A percentile compares a stretch with the other conserved stretches of the same genome.
Conservation (phyloP, 306 rosid genomes). For the Sindora glabra region DNA sequence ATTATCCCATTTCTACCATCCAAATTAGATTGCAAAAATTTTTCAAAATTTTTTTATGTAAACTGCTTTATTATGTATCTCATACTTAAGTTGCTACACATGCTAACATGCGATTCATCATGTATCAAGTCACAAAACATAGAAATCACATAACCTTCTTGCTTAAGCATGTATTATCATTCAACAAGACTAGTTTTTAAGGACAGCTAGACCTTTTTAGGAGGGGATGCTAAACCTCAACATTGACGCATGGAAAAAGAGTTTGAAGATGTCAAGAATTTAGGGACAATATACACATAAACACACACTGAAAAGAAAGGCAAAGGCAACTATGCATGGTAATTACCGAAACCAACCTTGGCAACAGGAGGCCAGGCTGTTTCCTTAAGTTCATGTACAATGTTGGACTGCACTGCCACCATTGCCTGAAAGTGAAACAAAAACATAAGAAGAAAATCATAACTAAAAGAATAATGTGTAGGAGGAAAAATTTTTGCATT, state of each 20-base stretch:
- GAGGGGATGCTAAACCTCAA: no score
- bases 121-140: background rate
- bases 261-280: background rate
- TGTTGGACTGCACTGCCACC: slow-evolving; percentile 48
- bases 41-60: no score
- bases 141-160: background rate
- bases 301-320: background rate
- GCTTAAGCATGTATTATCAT: no score
- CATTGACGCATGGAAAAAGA: background rate
- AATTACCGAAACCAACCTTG: slow-evolving; percentile 43
- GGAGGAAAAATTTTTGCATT: no score
- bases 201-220: no score
- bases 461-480: no score
- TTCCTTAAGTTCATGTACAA: slow-evolving; percentile 63
- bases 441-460: slow-evolving; percentile 13
- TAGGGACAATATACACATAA: background rate
- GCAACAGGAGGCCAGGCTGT: slow-evolving; percentile 31
- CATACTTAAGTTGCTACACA: background rate
- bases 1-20: no score
- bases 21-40: no score
- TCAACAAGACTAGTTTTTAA: no score
- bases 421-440: slow-evolving; percentile 75
- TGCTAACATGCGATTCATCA: background rate
- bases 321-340: background rate
- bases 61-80: no score